Evolutionary conservation across 805 yeast species (phyloP).

Genomic region (Starmera dryadoides): DNA sequence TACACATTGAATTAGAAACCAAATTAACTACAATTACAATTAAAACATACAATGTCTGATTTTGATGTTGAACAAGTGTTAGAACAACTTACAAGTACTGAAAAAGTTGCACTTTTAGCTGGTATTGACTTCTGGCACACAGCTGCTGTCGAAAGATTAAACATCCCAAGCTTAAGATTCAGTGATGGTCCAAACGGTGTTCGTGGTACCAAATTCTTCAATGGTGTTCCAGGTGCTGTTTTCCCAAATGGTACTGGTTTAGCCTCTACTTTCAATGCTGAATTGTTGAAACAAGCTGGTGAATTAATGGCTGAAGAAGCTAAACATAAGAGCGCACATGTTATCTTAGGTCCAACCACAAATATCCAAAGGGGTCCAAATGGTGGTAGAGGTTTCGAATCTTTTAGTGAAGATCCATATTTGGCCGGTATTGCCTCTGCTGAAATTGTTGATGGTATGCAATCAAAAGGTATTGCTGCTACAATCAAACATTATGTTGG

Average conservation of each 20-base stretch:
- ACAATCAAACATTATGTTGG: slow-evolving; percentile 57
- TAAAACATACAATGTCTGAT: no score
- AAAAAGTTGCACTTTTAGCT: slow-evolving; percentile 25
- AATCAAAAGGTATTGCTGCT: slow-evolving; percentile 41
- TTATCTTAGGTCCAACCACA: slow-evolving; percentile 41
- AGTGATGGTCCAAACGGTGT: slow-evolving; percentile 63
- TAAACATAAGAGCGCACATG: slow-evolving; percentile 43
- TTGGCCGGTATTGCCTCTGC: slow-evolving; percentile 40
- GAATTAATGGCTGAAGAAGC: slow-evolving; percentile 47
- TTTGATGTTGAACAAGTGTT: slow-evolving; percentile 21
- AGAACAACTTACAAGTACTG: slow-evolving; percentile 17
- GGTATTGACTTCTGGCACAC: slow-evolving; percentile 50
- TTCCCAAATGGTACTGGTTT: slow-evolving; percentile 53
- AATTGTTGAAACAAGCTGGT: slow-evolving; percentile 42
- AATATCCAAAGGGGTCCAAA: slow-evolving; percentile 52
- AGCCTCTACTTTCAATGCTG: slow-evolving; percentile 50
- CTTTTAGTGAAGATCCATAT: slow-evolving; percentile 56
- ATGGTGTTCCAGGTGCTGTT: slow-evolving; percentile 47
- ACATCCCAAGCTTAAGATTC: slow-evolving; percentile 39
- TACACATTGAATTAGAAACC: no score
- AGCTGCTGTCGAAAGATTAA: slow-evolving; percentile 27
- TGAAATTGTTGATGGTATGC: slow-evolving; percentile 47
- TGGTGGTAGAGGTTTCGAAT: slow-evolving; percentile 59
- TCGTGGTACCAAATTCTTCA: slow-evolving; percentile 49
- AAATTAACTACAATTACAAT: no score